These are phyloP conservation scores for Endothia cerciana DNA, from an alignment of 2,329 filamentous ascomycete species.

Conservation along the genomic window DNA sequence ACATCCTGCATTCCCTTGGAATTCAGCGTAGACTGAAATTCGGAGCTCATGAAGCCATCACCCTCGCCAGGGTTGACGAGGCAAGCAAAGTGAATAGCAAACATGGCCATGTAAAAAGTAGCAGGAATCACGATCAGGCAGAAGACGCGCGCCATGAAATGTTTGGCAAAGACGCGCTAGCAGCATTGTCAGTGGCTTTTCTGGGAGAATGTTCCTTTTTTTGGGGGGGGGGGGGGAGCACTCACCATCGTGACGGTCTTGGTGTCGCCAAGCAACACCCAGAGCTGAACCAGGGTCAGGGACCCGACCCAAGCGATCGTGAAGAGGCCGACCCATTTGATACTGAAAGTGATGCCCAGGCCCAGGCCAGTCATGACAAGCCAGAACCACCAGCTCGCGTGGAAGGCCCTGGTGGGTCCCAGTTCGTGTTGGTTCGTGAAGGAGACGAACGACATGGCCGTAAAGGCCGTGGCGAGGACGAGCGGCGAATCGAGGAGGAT, in stretches of 20 bases:
- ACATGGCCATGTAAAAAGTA: constrained; percentile 95
- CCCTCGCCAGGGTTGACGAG: constrained; percentile 94
- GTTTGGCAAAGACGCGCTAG: constrained; percentile 84
- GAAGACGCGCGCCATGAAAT: constrained; percentile 88
- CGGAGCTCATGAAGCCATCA: constrained; percentile 99
- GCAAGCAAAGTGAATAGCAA: constrained; percentile 93
- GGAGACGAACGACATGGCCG: constrained; percentile 84
- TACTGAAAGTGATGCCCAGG: constrained; percentile 87
- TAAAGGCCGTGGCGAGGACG: constrained; percentile 90
- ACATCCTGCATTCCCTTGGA: constrained; percentile 96
- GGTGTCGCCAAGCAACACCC: constrained; percentile 89
- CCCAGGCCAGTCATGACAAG: constrained; percentile 82
- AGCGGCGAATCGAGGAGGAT: constrained; percentile 96
- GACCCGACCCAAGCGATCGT: constrained; percentile 97
- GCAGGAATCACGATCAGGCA: constrained; percentile 88
- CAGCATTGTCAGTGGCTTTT: background rate
- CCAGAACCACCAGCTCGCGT: constrained; percentile 98
- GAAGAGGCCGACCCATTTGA: constrained; percentile 99
- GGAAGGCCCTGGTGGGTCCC: constrained; percentile 85
- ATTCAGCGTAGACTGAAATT: constrained; percentile 97
- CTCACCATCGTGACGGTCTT: constrained; percentile 73
- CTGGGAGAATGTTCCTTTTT: background rate
- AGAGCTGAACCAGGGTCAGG: constrained; percentile 89
- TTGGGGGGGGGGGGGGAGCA: too few species aligned
- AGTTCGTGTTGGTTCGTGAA: constrained; percentile 98